Conservation (phyloP, 1,284 basidiomycete species). For the Malassezia japonica region DNA sequence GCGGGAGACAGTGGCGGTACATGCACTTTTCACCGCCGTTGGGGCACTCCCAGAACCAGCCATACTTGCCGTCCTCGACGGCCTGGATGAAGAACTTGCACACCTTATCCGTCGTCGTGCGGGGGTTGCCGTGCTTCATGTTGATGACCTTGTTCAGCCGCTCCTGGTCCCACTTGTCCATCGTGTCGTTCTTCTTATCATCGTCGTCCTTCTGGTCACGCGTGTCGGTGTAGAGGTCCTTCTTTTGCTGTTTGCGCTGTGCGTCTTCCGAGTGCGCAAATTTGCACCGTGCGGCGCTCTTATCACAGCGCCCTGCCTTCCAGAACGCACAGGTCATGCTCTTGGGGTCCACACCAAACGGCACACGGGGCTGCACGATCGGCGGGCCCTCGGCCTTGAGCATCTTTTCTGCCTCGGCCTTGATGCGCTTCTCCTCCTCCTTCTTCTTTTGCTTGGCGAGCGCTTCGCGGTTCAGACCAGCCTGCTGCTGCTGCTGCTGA, state of each 20-base stretch:
- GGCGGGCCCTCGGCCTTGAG: constrained; percentile 34
- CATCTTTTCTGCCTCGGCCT: constrained; percentile 73
- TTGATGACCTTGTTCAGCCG: constrained; percentile 77
- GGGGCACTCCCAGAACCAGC: constrained; percentile 69
- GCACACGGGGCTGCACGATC: constrained; percentile 60
- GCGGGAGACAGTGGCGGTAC: constrained; percentile 88
- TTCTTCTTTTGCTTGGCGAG: constrained; percentile 68
- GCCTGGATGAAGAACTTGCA: constrained; percentile 96
- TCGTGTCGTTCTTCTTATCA: constrained; percentile 67
- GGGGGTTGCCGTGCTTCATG: constrained; percentile 81
- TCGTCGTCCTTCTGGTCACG: constrained; percentile 54
- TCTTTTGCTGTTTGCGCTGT: constrained; percentile 86
- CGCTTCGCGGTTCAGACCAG: constrained; percentile 68
- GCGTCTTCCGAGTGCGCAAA: constrained; percentile 75
- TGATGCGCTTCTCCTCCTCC: constrained; percentile 68
- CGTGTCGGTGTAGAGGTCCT: constrained; percentile 83
- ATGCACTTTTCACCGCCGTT: constrained; percentile 65
- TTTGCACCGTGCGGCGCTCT: constrained; percentile 67
- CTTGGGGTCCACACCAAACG: constrained; percentile 66
- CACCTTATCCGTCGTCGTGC: constrained; percentile 82
- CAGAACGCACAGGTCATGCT: constrained; percentile 30
- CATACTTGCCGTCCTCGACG: constrained; percentile 82
- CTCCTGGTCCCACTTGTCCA: constrained; percentile 96
- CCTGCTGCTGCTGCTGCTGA: constrained; percentile 58
- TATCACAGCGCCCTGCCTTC: constrained; percentile 38